Conservation (phyloP, 306 rosid genomes). For the Quercus variabilis region DNA sequence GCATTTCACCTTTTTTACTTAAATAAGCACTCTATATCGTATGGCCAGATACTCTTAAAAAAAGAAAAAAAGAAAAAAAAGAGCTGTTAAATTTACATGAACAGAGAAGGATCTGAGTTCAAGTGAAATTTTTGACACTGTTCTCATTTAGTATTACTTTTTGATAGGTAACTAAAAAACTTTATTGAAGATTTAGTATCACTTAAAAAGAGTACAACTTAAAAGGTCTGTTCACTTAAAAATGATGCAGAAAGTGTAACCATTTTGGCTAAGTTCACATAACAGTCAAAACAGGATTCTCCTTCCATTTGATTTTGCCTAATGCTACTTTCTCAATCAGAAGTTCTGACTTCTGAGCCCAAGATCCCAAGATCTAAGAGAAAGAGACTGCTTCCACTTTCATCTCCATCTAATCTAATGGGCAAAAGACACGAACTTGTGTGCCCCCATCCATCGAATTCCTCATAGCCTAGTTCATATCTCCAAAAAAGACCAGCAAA, state of each 20-base stretch:
- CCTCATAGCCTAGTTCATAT: not conserved
- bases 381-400: not conserved
- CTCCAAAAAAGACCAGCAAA: not conserved
- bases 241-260: not conserved
- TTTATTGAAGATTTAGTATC: not conserved
- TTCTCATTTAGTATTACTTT: too few species aligned
- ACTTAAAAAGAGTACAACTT: not conserved
- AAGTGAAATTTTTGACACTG: not conserved
- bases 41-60: not conserved
- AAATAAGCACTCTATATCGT: not conserved
- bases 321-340: not conserved
- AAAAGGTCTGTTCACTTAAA: not conserved
- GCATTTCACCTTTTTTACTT: not conserved
- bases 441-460: not conserved
- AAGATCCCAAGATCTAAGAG: not conserved
- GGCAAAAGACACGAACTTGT: not conserved
- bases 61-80: too few species aligned
- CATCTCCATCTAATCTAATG: not conserved
- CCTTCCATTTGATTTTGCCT: too few species aligned
- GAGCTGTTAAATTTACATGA: not conserved
- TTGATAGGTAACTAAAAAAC: too few species aligned
- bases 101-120: not conserved
- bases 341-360: not conserved
- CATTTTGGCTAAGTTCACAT: not conserved
- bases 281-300: not conserved